These are phyloP conservation scores for Sporobolomyces roseus DNA, from an alignment of 768 basidiomycete species.

Conservation along the genomic window DNA sequence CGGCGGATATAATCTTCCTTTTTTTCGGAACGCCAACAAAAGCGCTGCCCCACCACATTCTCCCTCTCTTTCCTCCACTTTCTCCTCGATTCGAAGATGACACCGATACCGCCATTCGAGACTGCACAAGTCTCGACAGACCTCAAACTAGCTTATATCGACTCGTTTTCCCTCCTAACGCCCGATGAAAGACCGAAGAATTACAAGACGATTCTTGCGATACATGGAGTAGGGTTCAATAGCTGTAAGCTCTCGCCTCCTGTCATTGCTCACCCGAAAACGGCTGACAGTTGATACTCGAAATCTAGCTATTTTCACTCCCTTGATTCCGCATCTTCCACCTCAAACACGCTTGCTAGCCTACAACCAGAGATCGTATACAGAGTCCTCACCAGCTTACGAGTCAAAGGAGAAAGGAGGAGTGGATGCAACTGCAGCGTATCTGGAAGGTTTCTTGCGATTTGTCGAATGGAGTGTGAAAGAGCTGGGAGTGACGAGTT, in stretches of 20 bases:
- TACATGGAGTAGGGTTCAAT: constrained; percentile 40
- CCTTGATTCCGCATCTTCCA: constrained; percentile 27
- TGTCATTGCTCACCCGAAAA: neutral
- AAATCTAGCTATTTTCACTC: constrained; percentile 32
- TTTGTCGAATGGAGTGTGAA: constrained; percentile 25
- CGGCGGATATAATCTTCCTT: too few relatives aligned
- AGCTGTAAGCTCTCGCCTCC: constrained; percentile 9
- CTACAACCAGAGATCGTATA: constrained; percentile 37
- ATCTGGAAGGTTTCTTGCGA: constrained; percentile 26
- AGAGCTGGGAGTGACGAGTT: constrained; percentile 13
- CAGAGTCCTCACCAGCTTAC: constrained; percentile 17
- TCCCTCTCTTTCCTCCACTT: too few relatives aligned
- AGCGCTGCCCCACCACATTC: too few relatives aligned
- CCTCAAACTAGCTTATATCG: constrained; percentile 19
- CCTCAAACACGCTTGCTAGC: constrained; percentile 25
- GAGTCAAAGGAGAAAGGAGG: constrained; percentile 5
- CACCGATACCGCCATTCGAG: neutral
- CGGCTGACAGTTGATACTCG: neutral
- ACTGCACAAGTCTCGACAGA: neutral
- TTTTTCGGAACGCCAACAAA: too few relatives aligned
- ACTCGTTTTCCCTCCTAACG: constrained; percentile 7
- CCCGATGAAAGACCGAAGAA: neutral
- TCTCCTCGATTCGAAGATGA: neutral
- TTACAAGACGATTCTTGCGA: constrained; percentile 30
- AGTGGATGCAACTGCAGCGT: constrained; percentile 23